Percentiles rank a stretch among this genome's conserved stretches.
Conservation (phyloP, 1,284 basidiomycete genomes). For the Earliella scabrosa region DNA sequence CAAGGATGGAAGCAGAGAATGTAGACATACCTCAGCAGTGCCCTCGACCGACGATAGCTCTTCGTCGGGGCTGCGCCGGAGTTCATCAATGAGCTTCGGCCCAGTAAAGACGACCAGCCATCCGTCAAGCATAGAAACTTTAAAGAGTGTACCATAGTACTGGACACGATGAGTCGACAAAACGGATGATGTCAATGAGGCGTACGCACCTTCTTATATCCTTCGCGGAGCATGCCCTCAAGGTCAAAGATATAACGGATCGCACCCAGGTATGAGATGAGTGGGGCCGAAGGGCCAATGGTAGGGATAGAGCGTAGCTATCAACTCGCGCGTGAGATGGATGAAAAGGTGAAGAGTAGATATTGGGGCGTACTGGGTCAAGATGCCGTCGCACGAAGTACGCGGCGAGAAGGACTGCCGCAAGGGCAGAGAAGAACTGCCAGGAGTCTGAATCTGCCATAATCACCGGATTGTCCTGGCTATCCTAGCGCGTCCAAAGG, state of each 20-base stretch:
- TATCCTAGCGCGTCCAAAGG: too few species aligned
- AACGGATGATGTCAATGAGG: not conserved
- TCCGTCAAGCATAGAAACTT: constrained; percentile 40
- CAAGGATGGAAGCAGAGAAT: not conserved
- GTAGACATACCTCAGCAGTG: constrained; percentile 27
- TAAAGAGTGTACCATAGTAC: constrained; percentile 45
- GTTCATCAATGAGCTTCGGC: constrained; percentile 45
- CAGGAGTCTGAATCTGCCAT: constrained; percentile 5
- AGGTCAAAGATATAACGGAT: constrained; percentile 27
- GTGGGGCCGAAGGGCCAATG: constrained; percentile 32
- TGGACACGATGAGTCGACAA: constrained; percentile 14
- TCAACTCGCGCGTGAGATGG: too few species aligned
- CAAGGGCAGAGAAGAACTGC: constrained; percentile 13
- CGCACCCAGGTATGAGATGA: constrained; percentile 36
- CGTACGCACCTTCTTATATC: constrained; percentile 34
- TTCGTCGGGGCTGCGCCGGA: constrained; percentile 44
- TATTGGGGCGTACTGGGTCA: constrained; percentile 15
- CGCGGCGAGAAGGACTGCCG: constrained; percentile 5
- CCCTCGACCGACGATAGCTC: constrained; percentile 44
- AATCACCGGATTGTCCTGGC: not conserved
- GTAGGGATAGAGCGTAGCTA: constrained; percentile 34
- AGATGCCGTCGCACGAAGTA: constrained; percentile 10
- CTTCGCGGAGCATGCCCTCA: constrained; percentile 33
- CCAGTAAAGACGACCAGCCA: constrained; percentile 48
- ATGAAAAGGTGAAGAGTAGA: not conserved